These are phyloP conservation scores for Suzukiozyma palmioleophila DNA, from an alignment of 1,139 yeast genomes.

Conservation along the genomic window DNA sequence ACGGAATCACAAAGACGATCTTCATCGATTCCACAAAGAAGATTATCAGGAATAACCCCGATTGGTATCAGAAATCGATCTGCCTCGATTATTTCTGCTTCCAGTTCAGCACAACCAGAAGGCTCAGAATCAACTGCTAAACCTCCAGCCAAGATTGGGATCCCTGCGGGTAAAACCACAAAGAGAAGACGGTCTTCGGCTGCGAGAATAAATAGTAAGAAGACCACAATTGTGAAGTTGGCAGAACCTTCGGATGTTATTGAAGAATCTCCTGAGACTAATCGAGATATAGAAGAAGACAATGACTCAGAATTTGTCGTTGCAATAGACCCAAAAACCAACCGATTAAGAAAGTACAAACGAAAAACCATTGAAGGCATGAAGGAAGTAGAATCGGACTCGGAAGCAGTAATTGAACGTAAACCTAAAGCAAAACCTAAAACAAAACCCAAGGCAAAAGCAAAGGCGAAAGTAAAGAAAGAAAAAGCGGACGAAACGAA, in stretches of 20 bases:
- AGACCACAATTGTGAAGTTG: slow-evolving; percentile 3
- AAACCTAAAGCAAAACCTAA: neutral
- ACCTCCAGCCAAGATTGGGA: slow-evolving; percentile 33
- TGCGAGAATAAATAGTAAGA: slow-evolving; percentile 4
- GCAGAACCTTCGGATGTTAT: slow-evolving; percentile 5
- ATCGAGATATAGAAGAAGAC: slow-evolving; percentile 5
- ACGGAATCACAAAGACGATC: slow-evolving; percentile 21
- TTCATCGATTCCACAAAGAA: slow-evolving; percentile 26
- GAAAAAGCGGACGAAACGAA: slow-evolving; percentile 5
- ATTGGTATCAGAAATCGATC: slow-evolving; percentile 24
- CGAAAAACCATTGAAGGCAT: slow-evolving; percentile 5
- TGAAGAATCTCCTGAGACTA: slow-evolving; percentile 2
- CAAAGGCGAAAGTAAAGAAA: slow-evolving; percentile 6
- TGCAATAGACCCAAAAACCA: slow-evolving; percentile 31
- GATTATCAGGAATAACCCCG: slow-evolving; percentile 35
- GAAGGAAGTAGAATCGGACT: neutral
- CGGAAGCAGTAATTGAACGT: neutral
- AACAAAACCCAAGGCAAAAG: neutral
- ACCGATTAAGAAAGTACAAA: slow-evolving; percentile 21
- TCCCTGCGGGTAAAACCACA: slow-evolving; percentile 29
- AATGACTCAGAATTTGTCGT: slow-evolving; percentile 20
- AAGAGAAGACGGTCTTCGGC: slow-evolving; percentile 28
- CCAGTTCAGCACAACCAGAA: slow-evolving; percentile 10
- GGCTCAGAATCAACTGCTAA: slow-evolving; percentile 10
- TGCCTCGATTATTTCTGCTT: slow-evolving; percentile 22